Evolutionary conservation across 768 basidiomycete genomes (phyloP).

Genomic region (Agrocybe praecox): DNA sequence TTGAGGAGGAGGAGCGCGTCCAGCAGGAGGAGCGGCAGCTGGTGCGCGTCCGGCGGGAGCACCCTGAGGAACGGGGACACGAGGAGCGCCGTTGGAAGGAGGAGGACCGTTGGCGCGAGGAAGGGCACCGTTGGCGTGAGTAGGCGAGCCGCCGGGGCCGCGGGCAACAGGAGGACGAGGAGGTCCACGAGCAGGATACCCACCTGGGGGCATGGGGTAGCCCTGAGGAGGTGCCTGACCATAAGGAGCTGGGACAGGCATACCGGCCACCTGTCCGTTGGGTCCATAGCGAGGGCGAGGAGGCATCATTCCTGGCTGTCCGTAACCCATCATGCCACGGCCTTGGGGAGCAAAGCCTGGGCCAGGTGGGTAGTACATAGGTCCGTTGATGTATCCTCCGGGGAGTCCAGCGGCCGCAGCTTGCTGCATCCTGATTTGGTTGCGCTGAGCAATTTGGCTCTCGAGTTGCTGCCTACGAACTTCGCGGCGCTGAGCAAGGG

Average conservation of each 20-base stretch:
- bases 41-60: slow-evolving; percentile 39
- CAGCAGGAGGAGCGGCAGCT: slow-evolving; percentile 36
- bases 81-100: slow-evolving; percentile 56
- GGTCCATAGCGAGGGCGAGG: slow-evolving; percentile 86
- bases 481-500: slow-evolving; percentile 97
- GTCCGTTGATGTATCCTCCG: slow-evolving; percentile 79
- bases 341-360: slow-evolving; percentile 83
- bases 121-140: slow-evolving; percentile 59
- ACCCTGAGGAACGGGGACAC: slow-evolving; percentile 49
- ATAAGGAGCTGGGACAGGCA: slow-evolving; percentile 76
- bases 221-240: slow-evolving; percentile 73
- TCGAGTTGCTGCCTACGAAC: slow-evolving; percentile 98
- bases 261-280: slow-evolving; percentile 71
- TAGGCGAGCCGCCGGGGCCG: slow-evolving; percentile 72
- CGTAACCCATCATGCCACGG: slow-evolving; percentile 80
- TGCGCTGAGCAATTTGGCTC: slow-evolving; percentile 97
- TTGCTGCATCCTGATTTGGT: slow-evolving; percentile 96
- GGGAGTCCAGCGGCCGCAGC: slow-evolving; percentile 86
- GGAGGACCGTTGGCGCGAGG: slow-evolving; percentile 69
- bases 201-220: slow-evolving; percentile 60
- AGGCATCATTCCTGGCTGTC: slow-evolving; percentile 85
- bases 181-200: slow-evolving; percentile 62
- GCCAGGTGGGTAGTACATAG: slow-evolving; percentile 87
- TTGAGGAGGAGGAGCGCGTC: slow-evolving; percentile 30
- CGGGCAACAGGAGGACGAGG: slow-evolving; percentile 67